phyloP scores from a whole-genome alignment of 371 early-diverging fungal genomes.

The Smittium mucronatum region DNA sequence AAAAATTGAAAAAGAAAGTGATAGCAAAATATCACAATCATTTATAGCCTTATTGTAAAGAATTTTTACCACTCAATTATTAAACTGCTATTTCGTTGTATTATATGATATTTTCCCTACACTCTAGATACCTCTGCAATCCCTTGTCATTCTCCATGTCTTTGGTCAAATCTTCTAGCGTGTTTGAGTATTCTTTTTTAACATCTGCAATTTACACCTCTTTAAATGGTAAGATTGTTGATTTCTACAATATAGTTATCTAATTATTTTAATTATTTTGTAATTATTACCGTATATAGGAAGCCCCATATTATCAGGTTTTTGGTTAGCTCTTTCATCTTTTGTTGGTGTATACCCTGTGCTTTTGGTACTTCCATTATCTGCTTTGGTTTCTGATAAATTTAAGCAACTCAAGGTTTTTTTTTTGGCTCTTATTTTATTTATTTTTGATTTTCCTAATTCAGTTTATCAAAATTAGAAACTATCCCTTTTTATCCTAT shows the following conservation, averaged over 20 bases:
- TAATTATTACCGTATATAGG: conserved; percentile 25
- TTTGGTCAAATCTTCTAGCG: conserved; percentile 53
- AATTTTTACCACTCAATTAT: no score
- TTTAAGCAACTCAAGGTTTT: neutral
- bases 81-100: no score
- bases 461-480: neutral
- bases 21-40: conserved; percentile 22
- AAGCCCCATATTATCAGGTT: conserved; percentile 37
- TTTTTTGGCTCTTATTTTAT: no score
- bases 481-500: conserved; percentile 12
- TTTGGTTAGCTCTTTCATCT: conserved; percentile 56
- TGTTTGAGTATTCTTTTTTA: conserved; percentile 60
- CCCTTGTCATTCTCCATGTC: conserved; percentile 37
- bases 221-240: conserved; percentile 35
- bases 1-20: conserved; percentile 18
- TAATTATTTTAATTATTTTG: neutral
- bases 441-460: neutral
- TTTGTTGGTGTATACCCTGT: conserved; percentile 72
- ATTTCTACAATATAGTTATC: neutral
- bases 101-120: no score
- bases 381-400: conserved; percentile 26
- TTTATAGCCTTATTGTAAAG: conserved; percentile 49
- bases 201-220: conserved; percentile 52
- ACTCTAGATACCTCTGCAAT: conserved; percentile 11
- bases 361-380: conserved; percentile 58